Evolutionary conservation across 2,329 filamentous ascomycete species (phyloP), one percentile per base, ranked within the genome.

Genomic region (Aspergillus terreus): DNA sequence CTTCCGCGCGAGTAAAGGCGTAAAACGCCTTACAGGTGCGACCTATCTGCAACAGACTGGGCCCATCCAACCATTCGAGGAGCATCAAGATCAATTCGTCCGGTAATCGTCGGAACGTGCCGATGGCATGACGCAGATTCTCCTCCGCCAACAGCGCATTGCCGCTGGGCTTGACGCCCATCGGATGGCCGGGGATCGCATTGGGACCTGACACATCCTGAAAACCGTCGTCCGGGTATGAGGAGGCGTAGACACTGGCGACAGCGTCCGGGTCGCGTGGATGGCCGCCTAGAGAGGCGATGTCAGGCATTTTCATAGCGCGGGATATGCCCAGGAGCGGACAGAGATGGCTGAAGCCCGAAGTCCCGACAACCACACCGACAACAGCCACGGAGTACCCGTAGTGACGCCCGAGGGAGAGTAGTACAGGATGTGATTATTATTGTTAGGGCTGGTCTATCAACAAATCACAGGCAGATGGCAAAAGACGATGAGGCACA

Each of bases 81-180:
- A 96, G 67, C 49, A 86, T 77, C 58, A 86, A 78, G 46, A 96
- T 75, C 59, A 94, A 73, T 71, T 96, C 91, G 70, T 97, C 92
- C 3, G 92, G 88, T 48, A 96, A 74, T 36, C 71, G 67, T 51
- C 80, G 79, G 66, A 95, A 87, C 4, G 66, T 65, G 14, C 91
- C 92, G 55, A 84, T 81, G 36, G 76, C 78, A 45, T 76, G 70
- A 53, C 89, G 88, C 44, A 90, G 81, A 72, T 88, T 88, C 50
- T 78, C 78, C 2, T 76, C 77, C 11, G 82, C 77, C 17, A 84
- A 83, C 41, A 92, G 81, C 45, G 86, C 85, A 75, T 99, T 97
- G 35, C 92, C 94, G 55, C 87, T 81, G 1, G 94, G 92, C 66
- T 91, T 94, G 58, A 97, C 79, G 30, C 87, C 87, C 44, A 96